Evolutionary conservation across 192 early-diverging fungal species (phyloP).

Genomic region (Dispira parvispora): DNA sequence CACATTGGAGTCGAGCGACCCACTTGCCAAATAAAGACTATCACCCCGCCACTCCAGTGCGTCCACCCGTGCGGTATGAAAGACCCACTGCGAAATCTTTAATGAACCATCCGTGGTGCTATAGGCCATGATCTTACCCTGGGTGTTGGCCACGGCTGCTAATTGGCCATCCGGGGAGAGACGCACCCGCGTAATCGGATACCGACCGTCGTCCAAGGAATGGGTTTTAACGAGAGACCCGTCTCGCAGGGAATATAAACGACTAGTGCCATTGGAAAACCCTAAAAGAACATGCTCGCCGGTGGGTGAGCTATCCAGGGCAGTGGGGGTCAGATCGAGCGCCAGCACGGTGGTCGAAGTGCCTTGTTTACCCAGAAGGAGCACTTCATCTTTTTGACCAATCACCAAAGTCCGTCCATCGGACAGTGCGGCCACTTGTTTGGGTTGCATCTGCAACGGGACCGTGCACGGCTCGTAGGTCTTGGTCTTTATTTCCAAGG

Average conservation of each 20-base stretch:
- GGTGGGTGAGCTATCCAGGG: neutral
- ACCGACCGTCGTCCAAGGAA: constrained; percentile 25
- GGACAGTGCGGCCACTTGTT: neutral
- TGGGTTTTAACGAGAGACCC: constrained; percentile 18
- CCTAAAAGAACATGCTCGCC: constrained; percentile 1
- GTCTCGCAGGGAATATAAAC: constrained; percentile 31
- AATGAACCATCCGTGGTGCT: constrained; percentile 32
- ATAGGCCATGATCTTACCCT: constrained; percentile 64
- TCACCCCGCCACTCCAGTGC: constrained; percentile 63
- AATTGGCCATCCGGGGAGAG: constrained; percentile 56
- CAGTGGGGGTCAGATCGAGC: neutral
- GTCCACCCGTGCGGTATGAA: constrained; percentile 77
- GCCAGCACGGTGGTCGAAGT: neutral
- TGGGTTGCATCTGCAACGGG: neutral
- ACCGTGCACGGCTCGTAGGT: constrained; percentile 19
- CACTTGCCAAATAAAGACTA: constrained; percentile 54
- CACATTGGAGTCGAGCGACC: constrained; percentile 76
- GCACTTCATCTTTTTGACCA: constrained; percentile 2
- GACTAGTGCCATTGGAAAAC: neutral
- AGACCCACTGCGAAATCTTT: constrained; percentile 61
- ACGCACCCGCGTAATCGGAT: constrained; percentile 61
- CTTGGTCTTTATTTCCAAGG: constrained; percentile 14
- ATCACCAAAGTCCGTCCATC: neutral
- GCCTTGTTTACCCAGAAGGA: neutral
- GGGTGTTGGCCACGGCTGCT: constrained; percentile 65